Percentiles rank a stretch among this genome's conserved stretches.
These are phyloP conservation scores for Dalbergia cochinchinensis DNA, from an alignment of 306 rosid species.

Conservation along the genomic window DNA sequence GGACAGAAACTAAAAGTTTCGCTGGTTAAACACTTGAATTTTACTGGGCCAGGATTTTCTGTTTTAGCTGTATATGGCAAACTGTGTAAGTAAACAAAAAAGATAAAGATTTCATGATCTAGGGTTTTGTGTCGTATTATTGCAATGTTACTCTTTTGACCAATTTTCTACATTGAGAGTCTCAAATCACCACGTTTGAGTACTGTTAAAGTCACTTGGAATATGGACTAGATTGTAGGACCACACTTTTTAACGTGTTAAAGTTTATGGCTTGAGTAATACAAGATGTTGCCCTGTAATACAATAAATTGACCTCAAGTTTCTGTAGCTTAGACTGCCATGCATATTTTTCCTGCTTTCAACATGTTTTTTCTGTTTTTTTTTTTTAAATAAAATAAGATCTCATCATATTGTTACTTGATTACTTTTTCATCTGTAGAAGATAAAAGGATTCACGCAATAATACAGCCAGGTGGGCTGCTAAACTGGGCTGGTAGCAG, in stretches of 20 bases:
- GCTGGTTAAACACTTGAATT: background rate
- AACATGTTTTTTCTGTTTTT: conserved; percentile 53
- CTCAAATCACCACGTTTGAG: conserved; percentile 52
- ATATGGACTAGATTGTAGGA: conserved; percentile 45
- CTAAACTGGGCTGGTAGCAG: conserved; percentile 39
- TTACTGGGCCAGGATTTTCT: background rate
- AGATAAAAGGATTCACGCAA: conserved; percentile 66
- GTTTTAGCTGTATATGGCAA: background rate
- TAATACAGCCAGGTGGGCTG: conserved; percentile 64
- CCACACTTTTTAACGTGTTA: conserved; percentile 46
- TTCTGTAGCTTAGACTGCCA: conserved; percentile 29
- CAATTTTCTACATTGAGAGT: conserved; percentile 46
- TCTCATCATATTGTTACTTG: conserved; percentile 64
- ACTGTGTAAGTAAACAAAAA: background rate
- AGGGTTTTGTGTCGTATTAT: conserved; percentile 42
- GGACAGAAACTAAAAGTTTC: conserved; percentile 20
- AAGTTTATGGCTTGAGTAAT: conserved; percentile 22
- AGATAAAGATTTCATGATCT: background rate
- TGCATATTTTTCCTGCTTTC: conserved; percentile 50
- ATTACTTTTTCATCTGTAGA: conserved; percentile 51
- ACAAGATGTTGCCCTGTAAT: too few species aligned
- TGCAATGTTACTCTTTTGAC: conserved; percentile 37
- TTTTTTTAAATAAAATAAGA: conserved; percentile 14
- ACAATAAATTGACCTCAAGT: conserved; percentile 28
- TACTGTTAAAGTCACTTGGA: conserved; percentile 41